Conservation (phyloP, 116 monocot species). For the Dioscorea cayenensis region DNA sequence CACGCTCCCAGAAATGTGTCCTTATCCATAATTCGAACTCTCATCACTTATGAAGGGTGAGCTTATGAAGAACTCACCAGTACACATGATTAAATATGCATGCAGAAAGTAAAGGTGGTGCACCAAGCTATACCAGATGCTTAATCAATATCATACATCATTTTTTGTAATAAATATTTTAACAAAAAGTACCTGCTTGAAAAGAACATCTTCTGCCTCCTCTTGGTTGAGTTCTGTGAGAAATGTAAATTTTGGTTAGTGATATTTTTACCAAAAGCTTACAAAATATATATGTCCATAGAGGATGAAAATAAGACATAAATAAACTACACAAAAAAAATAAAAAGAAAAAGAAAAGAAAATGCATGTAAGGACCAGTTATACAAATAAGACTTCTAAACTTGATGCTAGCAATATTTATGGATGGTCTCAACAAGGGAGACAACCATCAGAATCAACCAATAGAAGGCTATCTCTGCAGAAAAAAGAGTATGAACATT, state of each 20-base stretch:
- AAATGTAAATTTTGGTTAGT: background rate
- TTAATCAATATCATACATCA: background rate
- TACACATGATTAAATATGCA: background rate
- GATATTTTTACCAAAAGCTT: background rate
- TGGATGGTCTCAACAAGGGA: background rate
- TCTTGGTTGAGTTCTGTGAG: slow-evolving; percentile 73
- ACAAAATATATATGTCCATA: background rate
- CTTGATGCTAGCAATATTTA: background rate
- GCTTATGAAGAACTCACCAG: no score
- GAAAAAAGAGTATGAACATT: slow-evolving; percentile 4
- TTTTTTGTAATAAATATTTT: background rate
- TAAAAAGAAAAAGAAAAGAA: no score
- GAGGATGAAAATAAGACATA: background rate
- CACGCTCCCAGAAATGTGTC: no score
- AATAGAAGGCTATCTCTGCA: background rate
- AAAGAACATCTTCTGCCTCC: slow-evolving; percentile 77
- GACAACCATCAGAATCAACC: background rate
- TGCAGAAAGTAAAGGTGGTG: background rate
- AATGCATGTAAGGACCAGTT: background rate
- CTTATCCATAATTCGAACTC: no score
- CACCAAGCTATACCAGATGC: background rate
- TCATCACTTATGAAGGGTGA: no score
- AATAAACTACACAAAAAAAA: no score
- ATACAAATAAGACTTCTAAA: background rate
- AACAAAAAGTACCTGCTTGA: slow-evolving; percentile 66